Conservation (phyloP, 2,329 filamentous ascomycete genomes). For the Podosphaera fusca region DNA sequence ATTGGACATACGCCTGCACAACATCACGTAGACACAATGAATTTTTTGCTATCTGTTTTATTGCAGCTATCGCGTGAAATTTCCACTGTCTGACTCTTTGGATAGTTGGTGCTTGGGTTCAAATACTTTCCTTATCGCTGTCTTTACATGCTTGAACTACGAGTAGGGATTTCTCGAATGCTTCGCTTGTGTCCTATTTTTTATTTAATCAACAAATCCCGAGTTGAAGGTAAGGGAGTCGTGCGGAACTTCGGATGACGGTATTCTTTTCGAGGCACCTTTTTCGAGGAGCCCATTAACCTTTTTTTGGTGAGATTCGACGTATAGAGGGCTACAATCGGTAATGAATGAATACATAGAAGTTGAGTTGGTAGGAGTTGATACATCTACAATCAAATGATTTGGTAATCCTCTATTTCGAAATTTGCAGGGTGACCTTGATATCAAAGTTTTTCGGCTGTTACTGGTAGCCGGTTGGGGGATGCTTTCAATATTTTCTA, state of each 20-base stretch:
- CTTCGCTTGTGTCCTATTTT: slow-evolving; percentile 1
- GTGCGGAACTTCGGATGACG: not conserved
- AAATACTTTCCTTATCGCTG: not conserved
- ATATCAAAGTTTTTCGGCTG: too few species aligned
- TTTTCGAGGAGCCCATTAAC: not conserved
- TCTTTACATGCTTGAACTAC: slow-evolving; percentile 5
- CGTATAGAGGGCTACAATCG: not conserved
- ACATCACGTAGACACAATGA: slow-evolving; percentile 3
- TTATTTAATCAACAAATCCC: slow-evolving; percentile 5
- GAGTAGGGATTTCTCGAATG: slow-evolving; percentile 4
- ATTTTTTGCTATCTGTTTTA: not conserved
- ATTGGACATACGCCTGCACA: slow-evolving; percentile 3
- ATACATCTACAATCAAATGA: too few species aligned
- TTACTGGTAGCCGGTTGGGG: too few species aligned
- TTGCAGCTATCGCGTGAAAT: slow-evolving; percentile 3
- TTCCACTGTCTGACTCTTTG: slow-evolving; percentile 2
- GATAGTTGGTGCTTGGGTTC: slow-evolving; percentile 5
- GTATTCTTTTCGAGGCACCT: not conserved
- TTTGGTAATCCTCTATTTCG: too few species aligned
- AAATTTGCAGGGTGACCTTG: too few species aligned
- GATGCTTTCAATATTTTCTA: too few species aligned
- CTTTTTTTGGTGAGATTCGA: not conserved
- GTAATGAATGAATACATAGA: too few species aligned
- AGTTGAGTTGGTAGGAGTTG: too few species aligned
- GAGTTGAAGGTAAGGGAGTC: slow-evolving; percentile 1